A percentile compares a stretch with the other conserved stretches of the same genome.
Conservation (phyloP, 192 early-diverging fungal species). For the Entomortierella chlamydospora region DNA sequence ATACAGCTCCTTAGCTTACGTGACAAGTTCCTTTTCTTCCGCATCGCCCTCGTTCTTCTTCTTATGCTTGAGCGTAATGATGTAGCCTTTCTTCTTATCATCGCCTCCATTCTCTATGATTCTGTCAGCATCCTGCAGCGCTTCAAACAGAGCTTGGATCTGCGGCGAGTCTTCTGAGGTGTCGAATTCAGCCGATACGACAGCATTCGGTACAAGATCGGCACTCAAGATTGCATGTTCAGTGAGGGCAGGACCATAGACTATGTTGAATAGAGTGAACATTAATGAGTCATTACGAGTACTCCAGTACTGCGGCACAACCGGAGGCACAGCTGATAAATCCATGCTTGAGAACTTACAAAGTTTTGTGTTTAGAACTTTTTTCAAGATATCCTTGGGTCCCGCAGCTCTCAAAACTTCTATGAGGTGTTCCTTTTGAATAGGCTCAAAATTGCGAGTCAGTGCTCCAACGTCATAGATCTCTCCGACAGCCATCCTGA, state of each 20-base stretch:
- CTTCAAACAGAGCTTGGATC: conserved; percentile 68
- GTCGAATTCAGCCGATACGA: conserved; percentile 72
- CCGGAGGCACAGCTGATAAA: neutral
- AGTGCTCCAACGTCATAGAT: conserved; percentile 73
- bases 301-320: neutral
- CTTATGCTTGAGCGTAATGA: conserved; percentile 63
- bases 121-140: conserved; percentile 79
- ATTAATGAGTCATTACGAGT: neutral
- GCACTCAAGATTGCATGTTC: conserved; percentile 84
- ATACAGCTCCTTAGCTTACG: no score
- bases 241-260: conserved; percentile 89
- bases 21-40: conserved; percentile 51
- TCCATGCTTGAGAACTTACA: conserved; percentile 58
- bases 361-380: conserved; percentile 66
- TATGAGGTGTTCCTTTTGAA: conserved; percentile 64
- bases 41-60: conserved; percentile 54
- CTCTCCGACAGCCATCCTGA: conserved; percentile 87
- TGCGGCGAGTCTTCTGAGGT: conserved; percentile 65
- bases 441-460: conserved; percentile 66
- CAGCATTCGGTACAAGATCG: conserved; percentile 70
- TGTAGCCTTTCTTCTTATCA: conserved; percentile 65
- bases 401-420: conserved; percentile 63
- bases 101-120: conserved; percentile 66
- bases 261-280: conserved; percentile 30
- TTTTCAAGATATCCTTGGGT: conserved; percentile 76